Conservation (phyloP, 1,284 basidiomycete genomes). For the Xanthoconium separans region DNA sequence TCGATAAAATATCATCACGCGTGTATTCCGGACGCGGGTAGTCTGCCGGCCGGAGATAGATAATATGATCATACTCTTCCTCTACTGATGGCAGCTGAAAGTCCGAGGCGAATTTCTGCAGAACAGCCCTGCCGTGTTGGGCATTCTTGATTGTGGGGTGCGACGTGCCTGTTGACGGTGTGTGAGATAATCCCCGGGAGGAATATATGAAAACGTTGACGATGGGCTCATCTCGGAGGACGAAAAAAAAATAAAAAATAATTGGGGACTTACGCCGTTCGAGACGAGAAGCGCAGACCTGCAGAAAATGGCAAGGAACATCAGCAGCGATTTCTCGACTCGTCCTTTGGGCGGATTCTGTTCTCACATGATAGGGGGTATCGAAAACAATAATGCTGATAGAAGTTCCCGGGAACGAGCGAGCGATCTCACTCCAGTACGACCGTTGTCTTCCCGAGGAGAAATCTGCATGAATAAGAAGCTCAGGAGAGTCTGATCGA, state of each 20-base stretch:
- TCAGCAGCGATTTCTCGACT: conserved; percentile 10
- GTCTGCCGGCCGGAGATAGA: conserved; percentile 52
- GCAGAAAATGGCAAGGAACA: conserved; percentile 2
- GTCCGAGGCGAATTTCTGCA: conserved; percentile 59
- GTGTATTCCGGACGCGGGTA: conserved; percentile 49
- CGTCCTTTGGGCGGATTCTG: conserved; percentile 17
- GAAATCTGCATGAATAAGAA: not conserved
- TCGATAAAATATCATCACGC: conserved; percentile 47
- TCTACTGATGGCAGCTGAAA: conserved; percentile 50
- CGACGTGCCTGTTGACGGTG: conserved; percentile 44
- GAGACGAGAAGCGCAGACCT: conserved; percentile 23
- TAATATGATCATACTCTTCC: conserved; percentile 63
- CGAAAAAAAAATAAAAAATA: not conserved
- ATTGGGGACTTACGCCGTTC: conserved; percentile 28
- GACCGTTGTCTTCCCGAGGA: conserved; percentile 53
- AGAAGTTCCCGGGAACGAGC: conserved; percentile 54
- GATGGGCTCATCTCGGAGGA: conserved; percentile 1
- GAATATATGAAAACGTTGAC: conserved; percentile 1
- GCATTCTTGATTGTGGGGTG: conserved; percentile 69
- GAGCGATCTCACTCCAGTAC: conserved; percentile 69
- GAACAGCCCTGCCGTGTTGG: conserved; percentile 52
- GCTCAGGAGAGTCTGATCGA: conserved; percentile 9
- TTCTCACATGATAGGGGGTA: conserved; percentile 66
- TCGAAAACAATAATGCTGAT: conserved; percentile 73
- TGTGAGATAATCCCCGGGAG: conserved; percentile 3